Evolutionary conservation across 371 early-diverging fungal species (phyloP).

Genomic region (Blakeslea trispora): DNA sequence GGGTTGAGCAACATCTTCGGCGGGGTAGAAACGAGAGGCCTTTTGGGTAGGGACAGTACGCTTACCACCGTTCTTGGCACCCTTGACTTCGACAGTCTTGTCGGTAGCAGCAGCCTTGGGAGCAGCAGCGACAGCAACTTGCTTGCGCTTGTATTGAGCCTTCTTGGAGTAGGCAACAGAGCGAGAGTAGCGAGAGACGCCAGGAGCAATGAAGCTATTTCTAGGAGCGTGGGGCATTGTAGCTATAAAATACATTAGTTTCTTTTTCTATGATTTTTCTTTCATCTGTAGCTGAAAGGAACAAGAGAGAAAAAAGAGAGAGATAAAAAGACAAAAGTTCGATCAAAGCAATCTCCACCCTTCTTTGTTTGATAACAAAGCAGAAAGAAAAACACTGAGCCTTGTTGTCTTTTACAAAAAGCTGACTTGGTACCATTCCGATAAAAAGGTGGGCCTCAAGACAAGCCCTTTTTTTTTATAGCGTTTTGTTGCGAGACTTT

Average conservation of each 20-base stretch:
- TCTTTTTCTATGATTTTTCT: background rate
- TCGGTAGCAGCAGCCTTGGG: conserved; percentile 57
- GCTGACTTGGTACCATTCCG: no score
- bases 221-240: conserved; percentile 70
- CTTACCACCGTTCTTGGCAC: conserved; percentile 84
- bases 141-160: conserved; percentile 83
- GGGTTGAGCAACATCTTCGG: conserved; percentile 80
- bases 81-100: conserved; percentile 76
- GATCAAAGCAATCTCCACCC: no score
- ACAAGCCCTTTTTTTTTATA: no score
- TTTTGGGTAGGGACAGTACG: conserved; percentile 75
- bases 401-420: no score
- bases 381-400: no score
- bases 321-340: background rate
- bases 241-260: conserved; percentile 11
- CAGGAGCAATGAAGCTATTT: conserved; percentile 80
- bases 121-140: conserved; percentile 54
- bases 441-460: no score
- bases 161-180: conserved; percentile 80
- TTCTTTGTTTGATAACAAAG: no score
- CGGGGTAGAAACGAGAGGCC: conserved; percentile 85
- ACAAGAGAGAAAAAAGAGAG: background rate
- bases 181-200: conserved; percentile 84
- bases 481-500: no score
- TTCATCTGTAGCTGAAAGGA: background rate